Percentiles rank a stretch among this genome's conserved stretches.
phyloP scores from a whole-genome alignment of 108 stramenopile species.

The Discostella pseudostelligera region DNA sequence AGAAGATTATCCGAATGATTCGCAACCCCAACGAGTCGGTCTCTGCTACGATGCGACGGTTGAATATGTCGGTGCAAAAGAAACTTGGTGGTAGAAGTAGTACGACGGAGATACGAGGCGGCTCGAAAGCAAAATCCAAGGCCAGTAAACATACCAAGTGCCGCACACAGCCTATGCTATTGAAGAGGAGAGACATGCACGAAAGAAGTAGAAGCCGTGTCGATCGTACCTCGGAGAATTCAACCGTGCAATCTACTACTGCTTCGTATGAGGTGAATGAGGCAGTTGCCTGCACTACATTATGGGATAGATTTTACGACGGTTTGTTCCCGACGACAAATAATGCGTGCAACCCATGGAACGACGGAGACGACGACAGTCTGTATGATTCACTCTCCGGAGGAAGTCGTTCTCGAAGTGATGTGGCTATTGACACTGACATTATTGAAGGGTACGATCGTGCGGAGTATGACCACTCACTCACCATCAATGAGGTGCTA shows the following conservation, averaged over 20 bases:
- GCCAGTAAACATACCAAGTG: not conserved
- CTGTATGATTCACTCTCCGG: not conserved
- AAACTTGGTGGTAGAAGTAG: conserved; percentile 12
- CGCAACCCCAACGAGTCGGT: conserved; percentile 30
- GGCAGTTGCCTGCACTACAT: too few species aligned
- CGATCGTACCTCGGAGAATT: not conserved
- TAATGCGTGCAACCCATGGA: not conserved
- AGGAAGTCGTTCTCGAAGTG: not conserved
- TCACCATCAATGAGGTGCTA: conserved; percentile 24
- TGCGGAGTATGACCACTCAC: not conserved
- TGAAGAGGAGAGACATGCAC: not conserved
- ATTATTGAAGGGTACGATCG: conserved; percentile 11
- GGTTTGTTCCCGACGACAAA: too few species aligned
- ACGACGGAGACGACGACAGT: not conserved
- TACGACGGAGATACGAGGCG: not conserved
- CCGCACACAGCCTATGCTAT: too few species aligned
- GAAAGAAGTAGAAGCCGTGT: not conserved
- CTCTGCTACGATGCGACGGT: conserved; percentile 19
- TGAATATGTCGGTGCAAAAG: conserved; percentile 38
- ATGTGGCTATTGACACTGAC: not conserved
- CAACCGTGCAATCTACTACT: too few species aligned
- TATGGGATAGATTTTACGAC: too few species aligned
- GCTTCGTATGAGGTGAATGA: not conserved
- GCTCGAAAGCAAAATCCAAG: not conserved
- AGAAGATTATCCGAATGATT: conserved; percentile 31